phyloP scores from a whole-genome alignment of 2,329 filamentous ascomycete genomes.

The Tolypocladium tundrense region DNA sequence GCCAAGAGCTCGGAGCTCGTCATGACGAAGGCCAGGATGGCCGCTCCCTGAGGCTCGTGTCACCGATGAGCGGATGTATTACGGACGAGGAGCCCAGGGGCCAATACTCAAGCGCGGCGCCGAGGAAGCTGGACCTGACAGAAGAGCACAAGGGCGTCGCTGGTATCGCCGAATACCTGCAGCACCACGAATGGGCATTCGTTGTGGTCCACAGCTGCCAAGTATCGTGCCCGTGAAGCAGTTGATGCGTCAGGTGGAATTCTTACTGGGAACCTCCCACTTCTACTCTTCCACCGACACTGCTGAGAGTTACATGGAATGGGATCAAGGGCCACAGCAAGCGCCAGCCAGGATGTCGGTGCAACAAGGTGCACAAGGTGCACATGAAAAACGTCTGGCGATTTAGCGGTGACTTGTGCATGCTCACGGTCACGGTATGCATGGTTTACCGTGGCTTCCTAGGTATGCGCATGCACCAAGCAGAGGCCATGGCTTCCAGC shows the following conservation, averaged over 20 bases:
- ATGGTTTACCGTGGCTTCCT: background rate
- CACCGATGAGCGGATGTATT: background rate
- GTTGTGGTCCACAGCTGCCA: background rate
- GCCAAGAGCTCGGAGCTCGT: conserved; percentile 49
- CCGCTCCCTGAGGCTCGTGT: conserved; percentile 23
- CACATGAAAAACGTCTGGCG: background rate
- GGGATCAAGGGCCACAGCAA: background rate
- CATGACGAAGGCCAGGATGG: conserved; percentile 47
- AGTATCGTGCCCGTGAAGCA: background rate
- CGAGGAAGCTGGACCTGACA: background rate
- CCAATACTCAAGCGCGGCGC: background rate
- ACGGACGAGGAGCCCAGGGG: background rate
- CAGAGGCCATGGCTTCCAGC: background rate
- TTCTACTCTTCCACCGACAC: background rate
- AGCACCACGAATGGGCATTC: background rate
- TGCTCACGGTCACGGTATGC: background rate
- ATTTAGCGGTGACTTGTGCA: background rate
- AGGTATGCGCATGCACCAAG: background rate
- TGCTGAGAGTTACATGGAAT: background rate
- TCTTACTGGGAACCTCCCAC: background rate
- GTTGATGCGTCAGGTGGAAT: background rate
- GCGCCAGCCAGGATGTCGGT: background rate
- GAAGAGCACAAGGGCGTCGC: background rate
- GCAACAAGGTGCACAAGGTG: background rate
- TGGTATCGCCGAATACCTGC: background rate